Base-by-base conservation (phyloP, 768 basidiomycete genomes). In the Podaxis pistillaris region DNA sequence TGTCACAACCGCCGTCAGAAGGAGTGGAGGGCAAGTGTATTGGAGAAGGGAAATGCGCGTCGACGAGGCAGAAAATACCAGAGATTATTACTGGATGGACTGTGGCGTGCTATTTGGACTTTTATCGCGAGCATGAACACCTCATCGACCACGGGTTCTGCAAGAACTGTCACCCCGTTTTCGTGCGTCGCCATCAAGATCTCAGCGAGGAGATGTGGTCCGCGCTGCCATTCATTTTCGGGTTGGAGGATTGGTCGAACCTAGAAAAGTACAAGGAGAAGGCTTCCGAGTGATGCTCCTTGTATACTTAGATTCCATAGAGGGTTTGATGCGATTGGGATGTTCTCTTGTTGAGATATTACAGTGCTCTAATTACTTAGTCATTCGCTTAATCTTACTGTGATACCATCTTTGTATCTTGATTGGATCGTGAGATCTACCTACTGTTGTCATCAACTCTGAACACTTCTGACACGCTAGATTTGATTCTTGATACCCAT, bases 21-120 rank as follows among this genome's bases (percentile, higher is more conserved):
- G 59, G 68, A 63, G 56, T 11, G 26, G 61, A 41, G 24, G 33
- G 11, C 28, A 36, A 22, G 53, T 64, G 62, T 15, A 65, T 67
- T 63, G 65, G 63, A 11, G 64, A 66, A 24, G 50, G 61, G 28
- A 53, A 53, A 19, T 72, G 71, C 51, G 30, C 58, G 9, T 30
- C 57, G 22, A 67, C 68, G 13, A 66, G 70, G 56, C 57, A 67
- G 60, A 63, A 66, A 24, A 66, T 70, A 46, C 69, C 72, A 13
- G 68, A 70, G 9, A 66, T 72, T 30, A 60, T 75, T 6, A 65
- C 64, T 13, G 62, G 64, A 12, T 76, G 74, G 73, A 70, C 71
- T 54, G 71, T 72, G 58, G 74, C 74, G 0, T 74, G 72, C 19
- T 65, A 73, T 28, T 38, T 76, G 57, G 75, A 76, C 41, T 75